Evolutionary conservation across 1,139 yeast genomes (phyloP), one percentile per base, ranked within the genome.

Genomic region (Candida buenavistaensis): DNA sequence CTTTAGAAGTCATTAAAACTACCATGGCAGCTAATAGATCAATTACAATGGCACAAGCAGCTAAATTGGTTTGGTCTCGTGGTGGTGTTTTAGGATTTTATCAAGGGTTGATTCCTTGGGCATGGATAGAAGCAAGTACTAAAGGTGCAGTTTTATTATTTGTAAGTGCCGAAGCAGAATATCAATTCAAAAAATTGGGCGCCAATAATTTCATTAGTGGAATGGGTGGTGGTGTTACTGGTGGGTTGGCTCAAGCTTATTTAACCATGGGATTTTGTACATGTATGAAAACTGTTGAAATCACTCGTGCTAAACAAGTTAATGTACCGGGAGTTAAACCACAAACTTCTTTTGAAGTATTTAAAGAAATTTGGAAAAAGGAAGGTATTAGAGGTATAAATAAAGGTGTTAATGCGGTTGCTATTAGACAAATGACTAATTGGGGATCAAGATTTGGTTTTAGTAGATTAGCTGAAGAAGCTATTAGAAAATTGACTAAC

Each of bases 61-160:
- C 82, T 34, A 73, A 73, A 43, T 72, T 81, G 34, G 92, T 92
- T 40, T 88, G 95, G 92, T 75, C 92, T 16, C 81, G 98, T 55
- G 98, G 98, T 44, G 98, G 97, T 35, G 52, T 83, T 15, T 59
- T 78, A 19, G 98, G 97, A 0, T 92, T 90, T 64, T 92, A 90
- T 67, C 98, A 92, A 60, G 98, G 98, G 16, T 73, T 92, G 59
- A 90, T 92, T 46, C 98, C 98, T 27, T 92, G 98, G 98, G 98
- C 97, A 2, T 90, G 97, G 97, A 85, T 92, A 50, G 98, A 92
- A 64, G 98, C 97, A n/a, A 85, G 96, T 14, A 92, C 98, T 30
- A 92, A 92, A 61, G 98, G 98, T 57, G 97, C 97, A 3, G 96
- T 90, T n/a, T 72, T 92, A 41, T 72, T 92, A 50, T 94, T 92